Evolutionary conservation across 148 eudicot genomes (phyloP).

Genomic region (Silene conica): DNA sequence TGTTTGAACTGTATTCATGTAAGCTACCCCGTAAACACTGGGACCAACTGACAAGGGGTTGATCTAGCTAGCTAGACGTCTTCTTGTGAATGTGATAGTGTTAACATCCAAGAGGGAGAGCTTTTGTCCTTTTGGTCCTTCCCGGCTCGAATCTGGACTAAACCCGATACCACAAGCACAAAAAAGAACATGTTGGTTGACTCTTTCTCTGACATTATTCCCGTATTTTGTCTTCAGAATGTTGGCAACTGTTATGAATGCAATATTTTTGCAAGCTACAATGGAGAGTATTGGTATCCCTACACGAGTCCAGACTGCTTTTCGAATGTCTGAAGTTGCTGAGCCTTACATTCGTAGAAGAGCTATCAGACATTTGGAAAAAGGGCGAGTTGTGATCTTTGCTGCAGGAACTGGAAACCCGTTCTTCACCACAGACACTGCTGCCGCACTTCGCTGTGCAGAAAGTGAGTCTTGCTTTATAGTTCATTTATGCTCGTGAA

Average conservation of each 20-base stretch:
- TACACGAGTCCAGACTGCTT: conserved; percentile 97
- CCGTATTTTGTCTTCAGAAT: conserved; percentile 39
- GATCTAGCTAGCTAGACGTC: no score
- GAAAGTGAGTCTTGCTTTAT: conserved; percentile 53
- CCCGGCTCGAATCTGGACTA: no score
- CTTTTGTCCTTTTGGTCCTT: no score
- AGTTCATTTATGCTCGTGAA: no score
- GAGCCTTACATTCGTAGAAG: conserved; percentile 96
- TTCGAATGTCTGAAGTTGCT: conserved; percentile 99
- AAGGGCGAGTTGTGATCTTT: conserved; percentile 96
- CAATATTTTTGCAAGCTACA: conserved; percentile 96
- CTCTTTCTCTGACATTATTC: conserved; percentile 14
- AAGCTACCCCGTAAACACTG: no score
- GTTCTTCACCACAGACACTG: conserved; percentile 98
- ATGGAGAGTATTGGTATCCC: conserved; percentile 99
- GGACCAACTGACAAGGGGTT: no score
- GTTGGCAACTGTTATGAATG: conserved; percentile 99
- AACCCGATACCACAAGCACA: no score
- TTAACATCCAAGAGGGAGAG: no score
- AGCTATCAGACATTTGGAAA: conserved; percentile 93
- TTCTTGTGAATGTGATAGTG: no score
- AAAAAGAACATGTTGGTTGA: background rate
- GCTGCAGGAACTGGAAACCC: conserved; percentile 99
- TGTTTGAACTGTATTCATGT: background rate
- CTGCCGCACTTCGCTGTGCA: conserved; percentile 99